Percentiles rank a stretch among this genome's conserved stretches.
These are phyloP conservation scores for Penicillium cataractarum DNA, from an alignment of 495 filamentous ascomycete genomes.

Conservation along the genomic window DNA sequence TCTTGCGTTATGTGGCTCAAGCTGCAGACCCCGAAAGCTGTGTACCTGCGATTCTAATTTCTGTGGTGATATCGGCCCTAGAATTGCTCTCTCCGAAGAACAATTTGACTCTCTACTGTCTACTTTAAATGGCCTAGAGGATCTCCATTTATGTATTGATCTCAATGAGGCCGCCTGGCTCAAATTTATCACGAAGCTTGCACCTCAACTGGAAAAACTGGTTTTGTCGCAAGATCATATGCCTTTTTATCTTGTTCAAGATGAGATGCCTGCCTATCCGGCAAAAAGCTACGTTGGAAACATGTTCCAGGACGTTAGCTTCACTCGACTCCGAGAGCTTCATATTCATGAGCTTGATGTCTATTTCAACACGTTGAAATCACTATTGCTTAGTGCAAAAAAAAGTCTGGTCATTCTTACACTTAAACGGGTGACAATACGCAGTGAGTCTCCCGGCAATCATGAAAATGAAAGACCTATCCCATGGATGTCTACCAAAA, in stretches of 20 bases:
- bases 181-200: conserved; percentile 13
- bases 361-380: conserved; percentile 17
- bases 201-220: conserved; percentile 18
- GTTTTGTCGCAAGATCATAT: conserved; percentile 13
- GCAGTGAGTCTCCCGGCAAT: neutral
- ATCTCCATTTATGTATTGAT: conserved; percentile 19
- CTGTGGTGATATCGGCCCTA: conserved; percentile 15
- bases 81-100: conserved; percentile 15
- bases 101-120: conserved; percentile 16
- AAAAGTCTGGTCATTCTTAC: conserved; percentile 14
- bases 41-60: conserved; percentile 13
- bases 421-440: conserved; percentile 16
- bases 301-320: conserved; percentile 9
- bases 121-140: conserved; percentile 13
- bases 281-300: conserved; percentile 7
- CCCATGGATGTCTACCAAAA: neutral
- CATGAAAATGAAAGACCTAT: neutral
- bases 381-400: conserved; percentile 14
- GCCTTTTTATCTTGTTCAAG: neutral
- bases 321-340: conserved; percentile 19
- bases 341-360: conserved; percentile 15
- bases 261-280: neutral
- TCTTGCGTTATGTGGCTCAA: conserved; percentile 14
- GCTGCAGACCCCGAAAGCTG: conserved; percentile 4
- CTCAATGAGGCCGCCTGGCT: conserved; percentile 15